A percentile compares a stretch with the other conserved stretches of the same genome.
These are phyloP conservation scores for Mycena amicta DNA, from an alignment of 768 basidiomycete genomes.

Conservation along the genomic window DNA sequence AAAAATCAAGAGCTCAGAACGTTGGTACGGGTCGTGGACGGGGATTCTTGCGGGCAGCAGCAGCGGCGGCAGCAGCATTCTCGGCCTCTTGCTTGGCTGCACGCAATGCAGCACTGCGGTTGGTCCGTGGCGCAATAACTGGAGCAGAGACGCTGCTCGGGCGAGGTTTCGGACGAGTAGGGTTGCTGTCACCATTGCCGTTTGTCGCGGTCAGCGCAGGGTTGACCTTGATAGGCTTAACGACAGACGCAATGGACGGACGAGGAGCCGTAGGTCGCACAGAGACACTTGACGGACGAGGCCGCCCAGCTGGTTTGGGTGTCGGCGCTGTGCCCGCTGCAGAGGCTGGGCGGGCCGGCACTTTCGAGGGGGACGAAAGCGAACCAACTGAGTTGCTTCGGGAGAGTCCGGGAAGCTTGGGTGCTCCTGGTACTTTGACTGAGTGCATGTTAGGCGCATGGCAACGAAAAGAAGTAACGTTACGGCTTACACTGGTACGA, in stretches of 20 bases:
- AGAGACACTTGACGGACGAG: constrained; percentile 23
- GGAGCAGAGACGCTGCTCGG: constrained; percentile 63
- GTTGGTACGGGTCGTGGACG: constrained; percentile 10
- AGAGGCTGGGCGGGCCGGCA: constrained; percentile 45
- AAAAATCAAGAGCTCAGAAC: constrained; percentile 4
- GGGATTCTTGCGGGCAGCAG: constrained; percentile 42
- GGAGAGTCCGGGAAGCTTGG: constrained; percentile 46
- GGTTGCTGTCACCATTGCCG: constrained; percentile 21
- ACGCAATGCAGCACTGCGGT: constrained; percentile 73
- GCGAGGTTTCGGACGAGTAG: constrained; percentile 46
- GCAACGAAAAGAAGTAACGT: not conserved
- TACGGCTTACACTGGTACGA: constrained; percentile 70
- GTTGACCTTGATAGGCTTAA: too few relatives aligned
- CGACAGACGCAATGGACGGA: constrained; percentile 22
- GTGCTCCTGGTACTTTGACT: constrained; percentile 52
- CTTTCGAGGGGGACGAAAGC: constrained; percentile 25
- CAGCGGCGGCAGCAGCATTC: constrained; percentile 41
- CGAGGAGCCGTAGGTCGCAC: constrained; percentile 20
- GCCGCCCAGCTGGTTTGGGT: constrained; percentile 16
- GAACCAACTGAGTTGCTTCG: constrained; percentile 47
- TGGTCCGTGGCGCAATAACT: constrained; percentile 66
- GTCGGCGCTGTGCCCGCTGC: constrained; percentile 32
- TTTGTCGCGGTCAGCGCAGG: constrained; percentile 24
- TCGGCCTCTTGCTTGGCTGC: constrained; percentile 68
- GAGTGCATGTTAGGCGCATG: constrained; percentile 3